Base-by-base conservation (phyloP, 2,329 filamentous ascomycete genomes). In the Coniochaeta sp. region DNA sequence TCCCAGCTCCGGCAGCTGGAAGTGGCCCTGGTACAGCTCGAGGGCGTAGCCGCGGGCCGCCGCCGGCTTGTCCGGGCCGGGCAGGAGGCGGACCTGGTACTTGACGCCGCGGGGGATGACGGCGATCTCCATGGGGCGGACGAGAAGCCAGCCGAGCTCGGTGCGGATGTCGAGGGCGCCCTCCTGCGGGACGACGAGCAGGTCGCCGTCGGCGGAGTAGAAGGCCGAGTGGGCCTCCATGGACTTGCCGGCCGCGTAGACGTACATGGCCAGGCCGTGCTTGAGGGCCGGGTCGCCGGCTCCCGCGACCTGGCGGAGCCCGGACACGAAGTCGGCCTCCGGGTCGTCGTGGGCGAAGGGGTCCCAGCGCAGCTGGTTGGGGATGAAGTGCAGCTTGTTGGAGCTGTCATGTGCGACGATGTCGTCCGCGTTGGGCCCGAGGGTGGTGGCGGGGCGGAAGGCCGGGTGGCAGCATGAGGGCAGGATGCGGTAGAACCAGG, bases 171-270 rank as follows among this genome's bases (percentile, higher is more conserved):
- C 89, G 42, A 93, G 75, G 16, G 81, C 80, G 2, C 90, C 90
- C 63, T 89, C 83, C 70, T 93, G 90, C 1, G 88, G 81, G 16
- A 93, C 88, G 63, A 93, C 86, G 60, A 93, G 74, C 66, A 91
- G 83, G 70, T 93, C 90, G 14, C 90, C 90, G 69, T 93, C 90
- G 0, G 91, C 88, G 3, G 89, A 93, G 79, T 93, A 96, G 72
- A 93, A 96, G 0, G 90, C 90, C 57, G 88, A 80, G 42, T 83
- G 82, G n/a, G 80, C 75, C 56, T 80, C 79, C 92, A 96, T 96
- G 69, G 87, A 86, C 71, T 84, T 87, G 22, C 89, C 90, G 0
- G 89, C 90, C 1, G 89, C 88, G 69, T 90, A 96, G 60, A 95
- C 84, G 72, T 89, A 87, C 62, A 95, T 91, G 24, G 89, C 91